Base-by-base conservation (phyloP, 306 rosid species). In the Dalbergia cochinchinensis region DNA sequence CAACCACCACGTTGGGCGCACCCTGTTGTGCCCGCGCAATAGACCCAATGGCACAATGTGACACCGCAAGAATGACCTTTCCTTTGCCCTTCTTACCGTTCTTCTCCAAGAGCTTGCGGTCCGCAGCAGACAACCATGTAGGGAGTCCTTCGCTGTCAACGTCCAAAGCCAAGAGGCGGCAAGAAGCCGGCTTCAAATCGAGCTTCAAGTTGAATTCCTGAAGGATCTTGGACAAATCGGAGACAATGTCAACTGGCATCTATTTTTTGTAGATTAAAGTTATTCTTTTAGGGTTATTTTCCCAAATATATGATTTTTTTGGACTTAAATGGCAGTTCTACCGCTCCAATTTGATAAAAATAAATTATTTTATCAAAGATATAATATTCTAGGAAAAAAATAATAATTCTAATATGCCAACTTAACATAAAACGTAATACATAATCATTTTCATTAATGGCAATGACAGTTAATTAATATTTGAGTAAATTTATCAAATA, bases 1-100 rank as follows among this genome's bases (percentile, higher is more conserved):
- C 98, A 41, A 93, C 98, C 4, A 93, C 78, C 0, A 37, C 94
- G 10, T 91, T 86, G 1, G 93, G 85, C 16, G 22, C 8, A 6
- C 58, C 60, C 8, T 0, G 22, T 1, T 2, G 8, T 18, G 4
- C 60, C 0, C 26, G 60, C 1, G 0, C 60, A 7, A 54, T 54
- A 7, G 60, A 54, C 20, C 60, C 26, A 15, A 16, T 19, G 2
- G 6, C 16, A n/a, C n/a, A n/a, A n/a, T n/a, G n/a, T n/a, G 7
- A 19, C 60, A 16, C 8, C 58, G 60, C 60, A n/a, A n/a, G n/a
- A 16, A 9, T 26, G 6, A 7, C 4, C 14, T 0, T 37, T 4
- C 11, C 50, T 7, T 54, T 54, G 0, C 58, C 1, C n/a, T 53
- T 53, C 58, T 53, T 53, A 1, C 19, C 58, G 55, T 12, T 48